phyloP scores from a whole-genome alignment of 2,329 filamentous ascomycete species.

The Talaromyces albobiverticillius region DNA sequence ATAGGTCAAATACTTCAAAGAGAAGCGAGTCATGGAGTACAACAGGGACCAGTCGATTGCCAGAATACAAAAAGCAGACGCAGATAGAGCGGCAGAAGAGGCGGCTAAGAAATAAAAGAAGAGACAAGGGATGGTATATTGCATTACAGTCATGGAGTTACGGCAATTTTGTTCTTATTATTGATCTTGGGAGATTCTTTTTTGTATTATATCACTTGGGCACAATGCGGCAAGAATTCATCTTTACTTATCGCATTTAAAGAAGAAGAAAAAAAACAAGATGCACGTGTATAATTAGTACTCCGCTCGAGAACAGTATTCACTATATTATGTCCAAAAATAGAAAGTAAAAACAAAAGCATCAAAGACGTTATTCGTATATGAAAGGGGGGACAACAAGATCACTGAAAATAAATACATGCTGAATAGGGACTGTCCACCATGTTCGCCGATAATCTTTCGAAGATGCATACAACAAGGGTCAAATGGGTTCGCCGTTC shows the following conservation, averaged over 20 bases:
- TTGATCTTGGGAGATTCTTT: background rate
- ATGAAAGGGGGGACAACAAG: conserved; percentile 9
- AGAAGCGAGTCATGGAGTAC: conserved; percentile 87
- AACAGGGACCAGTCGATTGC: conserved; percentile 78
- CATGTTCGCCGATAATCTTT: conserved; percentile 11
- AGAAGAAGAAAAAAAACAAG: too few relatives aligned
- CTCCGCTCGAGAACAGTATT: background rate
- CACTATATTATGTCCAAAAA: conserved; percentile 21
- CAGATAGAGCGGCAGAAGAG: conserved; percentile 55
- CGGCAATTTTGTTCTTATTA: conserved; percentile 6
- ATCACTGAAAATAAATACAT: conserved; percentile 4
- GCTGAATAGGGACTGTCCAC: background rate
- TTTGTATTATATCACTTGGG: conserved; percentile 16
- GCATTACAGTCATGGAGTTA: conserved; percentile 6
- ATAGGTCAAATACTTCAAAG: conserved; percentile 96
- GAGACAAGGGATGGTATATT: conserved; percentile 21
- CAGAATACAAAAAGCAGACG: conserved; percentile 70
- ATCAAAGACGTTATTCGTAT: conserved; percentile 17
- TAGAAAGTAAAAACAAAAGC: conserved; percentile 20
- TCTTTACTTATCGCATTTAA: too few relatives aligned
- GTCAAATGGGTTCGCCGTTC: background rate
- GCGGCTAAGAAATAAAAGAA: conserved; percentile 31
- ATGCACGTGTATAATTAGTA: background rate
- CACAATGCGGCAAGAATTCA: background rate
- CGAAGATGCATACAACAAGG: conserved; percentile 7